Evolutionary conservation across 805 yeast genomes (phyloP), one percentile per base, ranked within the genome.

Genomic region (Phaffomyces thermotolerans): DNA sequence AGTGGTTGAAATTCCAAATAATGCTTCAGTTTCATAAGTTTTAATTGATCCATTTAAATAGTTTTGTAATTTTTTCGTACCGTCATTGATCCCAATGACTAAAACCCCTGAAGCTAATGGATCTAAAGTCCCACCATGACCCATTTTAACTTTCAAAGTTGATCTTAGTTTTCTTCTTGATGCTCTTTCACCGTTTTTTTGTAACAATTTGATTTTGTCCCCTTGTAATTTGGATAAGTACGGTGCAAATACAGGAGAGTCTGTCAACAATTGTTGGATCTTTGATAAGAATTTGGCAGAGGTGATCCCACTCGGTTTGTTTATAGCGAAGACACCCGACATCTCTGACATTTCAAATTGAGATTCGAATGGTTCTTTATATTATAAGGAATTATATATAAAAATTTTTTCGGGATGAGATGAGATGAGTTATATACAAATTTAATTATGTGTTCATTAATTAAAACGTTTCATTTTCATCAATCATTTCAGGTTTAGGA

Each of bases 51-150:
- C 84, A 27, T 79, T 79, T 18, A 91, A 69, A 56, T 84, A 89
- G 47, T 75, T 69, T 44, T 79, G 82, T 36, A 93, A 67, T 58
- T 75, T 69, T 60, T 91, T 95, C 2, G 99, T 93, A 3, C 99
- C 99, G 1, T 71, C 49, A 6, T 96, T 96, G n/a, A 93, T 77
- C 6, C 99, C 99, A 43, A 93, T 72, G 2, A 95, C 91, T 35
- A 86, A 63, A 1, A 91, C 90, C 10, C 99, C 99, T n/a, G 89
- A 80, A 0, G 99, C 99, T 36, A 86, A 65, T 0, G 98, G 97
- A 57, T 93, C 99, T 33, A 93, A 68, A 0, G 99, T 93, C 9
- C 99, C 99, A 17, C 99, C 99, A 62, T 93, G 99, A 1, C 99
- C 99, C 71, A 91, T 83, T 57, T 93, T 93, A 30, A 90, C 79